Conservation (phyloP, 2,329 filamentous ascomycete species). For the Stachybotrys elegans region DNA sequence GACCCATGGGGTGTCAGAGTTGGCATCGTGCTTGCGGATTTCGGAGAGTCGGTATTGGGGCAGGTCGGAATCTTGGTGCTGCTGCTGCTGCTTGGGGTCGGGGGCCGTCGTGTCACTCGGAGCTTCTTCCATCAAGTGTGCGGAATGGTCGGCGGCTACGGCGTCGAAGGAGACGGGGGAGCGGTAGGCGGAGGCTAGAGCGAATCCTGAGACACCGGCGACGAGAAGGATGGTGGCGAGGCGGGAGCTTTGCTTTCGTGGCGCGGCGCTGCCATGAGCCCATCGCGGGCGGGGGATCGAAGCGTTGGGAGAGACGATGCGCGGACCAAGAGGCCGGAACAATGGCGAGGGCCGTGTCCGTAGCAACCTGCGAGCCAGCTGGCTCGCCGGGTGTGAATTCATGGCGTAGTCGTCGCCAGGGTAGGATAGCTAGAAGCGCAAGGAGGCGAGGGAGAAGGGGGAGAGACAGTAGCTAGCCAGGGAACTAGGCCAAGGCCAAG, state of each 20-base stretch:
- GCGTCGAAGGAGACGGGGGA: not conserved
- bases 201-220: not conserved
- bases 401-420: not conserved
- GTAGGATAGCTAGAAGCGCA: not conserved
- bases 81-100: no score
- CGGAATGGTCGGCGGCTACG: not conserved
- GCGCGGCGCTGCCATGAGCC: no score
- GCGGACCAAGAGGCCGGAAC: no score
- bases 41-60: conserved; percentile 47
- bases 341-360: no score
- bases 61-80: conserved; percentile 30
- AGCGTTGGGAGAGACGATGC: no score
- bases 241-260: not conserved
- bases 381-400: not conserved
- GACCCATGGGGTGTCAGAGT: conserved; percentile 56
- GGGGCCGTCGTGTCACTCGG: no score
- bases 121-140: no score
- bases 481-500: no score
- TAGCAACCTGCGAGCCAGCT: not conserved
- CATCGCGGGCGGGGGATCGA: no score
- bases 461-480: no score
- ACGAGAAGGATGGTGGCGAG: not conserved
- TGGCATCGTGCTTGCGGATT: conserved; percentile 46
- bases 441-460: not conserved
- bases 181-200: not conserved